These are phyloP conservation scores for Diaporthe citrichinensis DNA, from an alignment of 2,329 filamentous ascomycete genomes.

Conservation along the genomic window DNA sequence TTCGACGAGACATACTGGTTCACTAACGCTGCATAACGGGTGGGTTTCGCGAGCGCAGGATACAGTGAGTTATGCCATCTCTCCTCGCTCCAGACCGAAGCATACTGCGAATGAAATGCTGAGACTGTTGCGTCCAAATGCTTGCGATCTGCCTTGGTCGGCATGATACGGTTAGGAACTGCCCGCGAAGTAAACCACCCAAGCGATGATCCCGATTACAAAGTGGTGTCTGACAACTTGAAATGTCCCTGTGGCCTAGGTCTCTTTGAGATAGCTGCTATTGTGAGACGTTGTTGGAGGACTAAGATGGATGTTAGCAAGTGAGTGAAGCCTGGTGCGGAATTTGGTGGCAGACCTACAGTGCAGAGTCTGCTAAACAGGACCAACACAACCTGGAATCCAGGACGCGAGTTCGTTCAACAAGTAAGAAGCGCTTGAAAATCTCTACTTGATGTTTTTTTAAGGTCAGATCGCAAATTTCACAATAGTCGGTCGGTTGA, in stretches of 20 bases:
- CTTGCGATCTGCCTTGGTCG: conserved; percentile 39
- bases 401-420: too few relatives aligned
- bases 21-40: conserved; percentile 48
- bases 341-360: background rate
- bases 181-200: background rate
- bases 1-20: conserved; percentile 44
- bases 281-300: background rate
- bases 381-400: too few relatives aligned
- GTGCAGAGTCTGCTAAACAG: background rate
- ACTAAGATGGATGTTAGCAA: background rate
- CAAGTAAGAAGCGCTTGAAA: background rate
- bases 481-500: too few relatives aligned
- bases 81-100: conserved; percentile 45
- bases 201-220: background rate
- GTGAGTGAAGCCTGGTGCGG: background rate
- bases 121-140: conserved; percentile 37
- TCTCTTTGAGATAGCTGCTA: too few relatives aligned
- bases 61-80: conserved; percentile 48
- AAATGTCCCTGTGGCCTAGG: background rate
- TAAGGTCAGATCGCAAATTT: background rate
- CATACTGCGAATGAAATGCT: conserved; percentile 47
- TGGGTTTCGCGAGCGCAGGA: conserved; percentile 46
- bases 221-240: background rate
- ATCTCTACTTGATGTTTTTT: background rate
- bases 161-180: background rate